Conservation (phyloP, 768 basidiomycete genomes). For the Lepiota venenata region DNA sequence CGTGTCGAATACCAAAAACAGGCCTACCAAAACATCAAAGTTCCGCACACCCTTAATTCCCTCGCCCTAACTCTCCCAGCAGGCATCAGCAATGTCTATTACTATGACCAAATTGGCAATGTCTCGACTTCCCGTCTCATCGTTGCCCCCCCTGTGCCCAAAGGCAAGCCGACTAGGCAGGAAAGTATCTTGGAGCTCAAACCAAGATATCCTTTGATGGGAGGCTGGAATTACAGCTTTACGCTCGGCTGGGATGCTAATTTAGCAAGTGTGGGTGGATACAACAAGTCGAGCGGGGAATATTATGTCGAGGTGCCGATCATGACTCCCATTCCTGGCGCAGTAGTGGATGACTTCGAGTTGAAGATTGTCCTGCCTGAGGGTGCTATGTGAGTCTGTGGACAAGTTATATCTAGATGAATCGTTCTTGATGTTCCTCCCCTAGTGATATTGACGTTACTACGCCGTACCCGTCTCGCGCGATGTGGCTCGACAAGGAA, state of each 20-base stretch:
- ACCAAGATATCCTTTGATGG: conserved; percentile 90
- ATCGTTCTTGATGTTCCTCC: conserved; percentile 9
- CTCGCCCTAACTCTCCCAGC: conserved; percentile 81
- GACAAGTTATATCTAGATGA: neutral
- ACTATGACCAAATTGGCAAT: conserved; percentile 90
- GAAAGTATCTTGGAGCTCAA: conserved; percentile 75
- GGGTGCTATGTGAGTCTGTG: conserved; percentile 79
- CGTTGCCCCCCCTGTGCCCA: conserved; percentile 57
- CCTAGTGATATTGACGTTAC: conserved; percentile 72
- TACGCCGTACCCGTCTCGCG: conserved; percentile 74
- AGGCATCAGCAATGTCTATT: conserved; percentile 80
- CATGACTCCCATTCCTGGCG: conserved; percentile 75
- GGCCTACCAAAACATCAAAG: conserved; percentile 60
- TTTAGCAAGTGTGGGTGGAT: conserved; percentile 66
- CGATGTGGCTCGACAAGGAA: conserved; percentile 61
- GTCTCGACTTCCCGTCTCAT: conserved; percentile 93
- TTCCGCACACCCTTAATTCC: conserved; percentile 68
- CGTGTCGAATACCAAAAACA: conserved; percentile 85
- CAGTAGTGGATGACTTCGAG: conserved; percentile 79
- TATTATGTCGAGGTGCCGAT: conserved; percentile 83
- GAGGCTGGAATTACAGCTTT: conserved; percentile 97
- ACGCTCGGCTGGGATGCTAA: conserved; percentile 94
- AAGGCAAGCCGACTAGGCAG: conserved; percentile 47
- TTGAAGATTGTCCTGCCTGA: conserved; percentile 86
- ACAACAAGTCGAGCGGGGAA: conserved; percentile 56